Evolutionary conservation across 2,329 filamentous ascomycete genomes (phyloP).

Genomic region (Penicillium thymicola): DNA sequence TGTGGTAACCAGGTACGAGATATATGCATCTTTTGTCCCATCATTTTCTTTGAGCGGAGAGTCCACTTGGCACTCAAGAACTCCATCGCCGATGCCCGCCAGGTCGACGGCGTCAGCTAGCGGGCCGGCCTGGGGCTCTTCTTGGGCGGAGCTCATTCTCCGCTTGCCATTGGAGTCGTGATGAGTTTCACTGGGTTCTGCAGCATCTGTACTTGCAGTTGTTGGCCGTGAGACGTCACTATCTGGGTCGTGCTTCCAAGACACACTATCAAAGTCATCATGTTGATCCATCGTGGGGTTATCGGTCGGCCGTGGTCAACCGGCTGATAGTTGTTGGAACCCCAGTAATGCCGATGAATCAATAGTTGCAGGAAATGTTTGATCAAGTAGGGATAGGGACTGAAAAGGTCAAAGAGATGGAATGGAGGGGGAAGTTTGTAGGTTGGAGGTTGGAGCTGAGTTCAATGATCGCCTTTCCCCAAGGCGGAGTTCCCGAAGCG

Average conservation of each 20-base stretch:
- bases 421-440: slow-evolving; percentile 15
- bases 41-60: slow-evolving; percentile 92
- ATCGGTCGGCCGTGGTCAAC: slow-evolving; percentile 16
- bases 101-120: slow-evolving; percentile 57
- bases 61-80: slow-evolving; percentile 77
- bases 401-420: slow-evolving; percentile 4
- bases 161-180: slow-evolving; percentile 49
- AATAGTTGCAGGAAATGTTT: not conserved
- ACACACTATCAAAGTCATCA: slow-evolving; percentile 77
- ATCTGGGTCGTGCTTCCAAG: slow-evolving; percentile 66
- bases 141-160: slow-evolving; percentile 45
- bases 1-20: slow-evolving; percentile 92
- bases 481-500: slow-evolving; percentile 25
- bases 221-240: slow-evolving; percentile 44
- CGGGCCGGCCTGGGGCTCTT: slow-evolving; percentile 49
- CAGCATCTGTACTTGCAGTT: slow-evolving; percentile 42
- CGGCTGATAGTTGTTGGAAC: slow-evolving; percentile 13
- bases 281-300: slow-evolving; percentile 44
- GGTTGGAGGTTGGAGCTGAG: slow-evolving; percentile 19
- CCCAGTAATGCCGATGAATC: not conserved
- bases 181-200: slow-evolving; percentile 33
- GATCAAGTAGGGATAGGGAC: not conserved
- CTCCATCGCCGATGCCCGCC: slow-evolving; percentile 66
- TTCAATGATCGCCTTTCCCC: slow-evolving; percentile 23
- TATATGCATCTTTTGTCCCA: slow-evolving; percentile 92